These are phyloP conservation scores for Macaranga tanarius DNA, from an alignment of 441 rosid genomes.

Conservation along the genomic window DNA sequence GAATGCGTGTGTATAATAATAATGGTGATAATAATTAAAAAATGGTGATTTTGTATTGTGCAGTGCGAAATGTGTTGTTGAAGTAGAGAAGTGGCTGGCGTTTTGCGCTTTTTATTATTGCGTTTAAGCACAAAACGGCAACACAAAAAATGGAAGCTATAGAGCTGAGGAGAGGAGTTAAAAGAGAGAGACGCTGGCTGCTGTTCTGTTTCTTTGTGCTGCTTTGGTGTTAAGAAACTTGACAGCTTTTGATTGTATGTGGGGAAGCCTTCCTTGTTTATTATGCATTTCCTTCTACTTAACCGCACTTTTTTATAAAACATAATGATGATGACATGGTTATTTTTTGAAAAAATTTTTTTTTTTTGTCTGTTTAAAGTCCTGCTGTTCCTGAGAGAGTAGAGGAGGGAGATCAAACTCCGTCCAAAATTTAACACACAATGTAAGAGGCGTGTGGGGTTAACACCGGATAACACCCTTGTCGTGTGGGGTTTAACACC, in stretches of 20 bases:
- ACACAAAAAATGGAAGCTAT: neutral
- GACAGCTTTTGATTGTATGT: neutral
- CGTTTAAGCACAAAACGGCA: neutral
- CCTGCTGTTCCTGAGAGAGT: no score
- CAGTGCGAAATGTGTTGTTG: neutral
- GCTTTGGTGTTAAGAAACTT: neutral
- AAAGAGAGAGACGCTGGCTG: neutral
- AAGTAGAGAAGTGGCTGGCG: neutral
- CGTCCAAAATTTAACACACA: no score
- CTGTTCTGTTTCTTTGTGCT: neutral
- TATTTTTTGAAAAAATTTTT: no score
- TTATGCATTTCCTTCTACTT: neutral
- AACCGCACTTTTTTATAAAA: no score
- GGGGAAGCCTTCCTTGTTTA: conserved; percentile 7
- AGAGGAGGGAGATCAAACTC: no score
- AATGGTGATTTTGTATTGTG: neutral
- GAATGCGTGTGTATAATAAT: no score
- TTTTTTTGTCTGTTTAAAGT: no score
- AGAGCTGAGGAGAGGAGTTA: neutral
- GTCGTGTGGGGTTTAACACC: no score
- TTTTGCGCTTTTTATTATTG: neutral
- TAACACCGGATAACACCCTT: no score
- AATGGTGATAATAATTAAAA: no score
- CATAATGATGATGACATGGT: no score
- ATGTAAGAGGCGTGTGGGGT: no score